Evolutionary conservation across 2,329 filamentous ascomycete species (phyloP).

Genomic region (Ophiognomonia clavigignenti-juglandacearum): DNA sequence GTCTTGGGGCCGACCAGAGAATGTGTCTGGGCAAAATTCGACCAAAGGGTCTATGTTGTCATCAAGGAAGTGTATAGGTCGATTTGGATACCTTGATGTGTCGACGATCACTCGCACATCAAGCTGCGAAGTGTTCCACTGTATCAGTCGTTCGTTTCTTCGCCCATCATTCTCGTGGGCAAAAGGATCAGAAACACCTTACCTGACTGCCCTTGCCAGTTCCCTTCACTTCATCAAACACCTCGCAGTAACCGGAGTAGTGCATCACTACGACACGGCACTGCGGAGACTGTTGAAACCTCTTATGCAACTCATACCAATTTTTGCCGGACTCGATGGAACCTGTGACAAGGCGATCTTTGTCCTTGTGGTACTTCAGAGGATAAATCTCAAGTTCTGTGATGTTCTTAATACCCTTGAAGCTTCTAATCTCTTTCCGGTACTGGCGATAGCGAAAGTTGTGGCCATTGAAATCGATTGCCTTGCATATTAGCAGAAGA

Average conservation of each 20-base stretch:
- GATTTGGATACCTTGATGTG: background rate
- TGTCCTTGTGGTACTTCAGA: background rate
- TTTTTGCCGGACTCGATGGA: background rate
- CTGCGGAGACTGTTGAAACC: background rate
- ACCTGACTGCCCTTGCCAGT: background rate
- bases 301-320: background rate
- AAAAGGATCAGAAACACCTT: background rate
- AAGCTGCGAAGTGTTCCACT: background rate
- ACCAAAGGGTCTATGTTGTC: background rate
- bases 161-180: background rate
- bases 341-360: background rate
- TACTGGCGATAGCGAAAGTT: background rate
- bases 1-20: background rate
- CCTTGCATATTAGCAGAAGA: background rate
- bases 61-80: background rate
- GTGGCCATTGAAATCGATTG: background rate
- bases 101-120: background rate
- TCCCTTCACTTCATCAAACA: background rate
- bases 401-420: background rate
- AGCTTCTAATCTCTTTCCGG: background rate
- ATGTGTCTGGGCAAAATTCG: background rate
- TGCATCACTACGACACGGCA: background rate
- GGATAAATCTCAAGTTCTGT: background rate
- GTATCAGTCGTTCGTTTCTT: background rate
- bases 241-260: background rate